Percentiles rank a stretch among this genome's conserved stretches.
phyloP scores from a whole-genome alignment of 768 basidiomycete genomes.

The Auricularia heimuer region DNA sequence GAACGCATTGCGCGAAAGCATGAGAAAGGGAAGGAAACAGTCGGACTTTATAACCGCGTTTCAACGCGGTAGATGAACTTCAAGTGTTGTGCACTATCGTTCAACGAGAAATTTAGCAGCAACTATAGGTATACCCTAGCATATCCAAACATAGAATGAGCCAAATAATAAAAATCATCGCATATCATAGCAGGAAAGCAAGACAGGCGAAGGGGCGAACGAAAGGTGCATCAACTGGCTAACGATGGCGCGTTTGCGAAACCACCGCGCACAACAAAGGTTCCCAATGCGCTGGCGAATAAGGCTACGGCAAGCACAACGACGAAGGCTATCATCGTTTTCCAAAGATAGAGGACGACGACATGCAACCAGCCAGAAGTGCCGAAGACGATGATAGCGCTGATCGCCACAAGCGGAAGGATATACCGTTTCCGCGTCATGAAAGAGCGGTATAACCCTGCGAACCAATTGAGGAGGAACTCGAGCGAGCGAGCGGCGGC shows the following conservation, averaged over 20 bases:
- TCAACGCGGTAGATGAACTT: no score
- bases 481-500: background rate
- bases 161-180: no score
- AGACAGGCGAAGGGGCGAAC: background rate
- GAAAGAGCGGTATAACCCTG: background rate
- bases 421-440: background rate
- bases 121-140: no score
- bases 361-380: background rate
- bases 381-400: background rate
- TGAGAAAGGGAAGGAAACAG: no score
- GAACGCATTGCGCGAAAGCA: no score
- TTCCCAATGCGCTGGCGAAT: background rate
- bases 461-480: background rate
- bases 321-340: background rate
- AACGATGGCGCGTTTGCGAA: background rate
- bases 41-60: no score
- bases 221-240: background rate
- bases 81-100: no score
- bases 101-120: no score
- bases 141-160: no score
- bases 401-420: background rate
- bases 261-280: background rate
- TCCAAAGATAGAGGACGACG: background rate
- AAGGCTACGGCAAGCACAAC: background rate
- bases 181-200: no score